These are phyloP conservation scores for Plasmodium knowlesi DNA, from an alignment of 169 alveolate species.

Conservation along the genomic window DNA sequence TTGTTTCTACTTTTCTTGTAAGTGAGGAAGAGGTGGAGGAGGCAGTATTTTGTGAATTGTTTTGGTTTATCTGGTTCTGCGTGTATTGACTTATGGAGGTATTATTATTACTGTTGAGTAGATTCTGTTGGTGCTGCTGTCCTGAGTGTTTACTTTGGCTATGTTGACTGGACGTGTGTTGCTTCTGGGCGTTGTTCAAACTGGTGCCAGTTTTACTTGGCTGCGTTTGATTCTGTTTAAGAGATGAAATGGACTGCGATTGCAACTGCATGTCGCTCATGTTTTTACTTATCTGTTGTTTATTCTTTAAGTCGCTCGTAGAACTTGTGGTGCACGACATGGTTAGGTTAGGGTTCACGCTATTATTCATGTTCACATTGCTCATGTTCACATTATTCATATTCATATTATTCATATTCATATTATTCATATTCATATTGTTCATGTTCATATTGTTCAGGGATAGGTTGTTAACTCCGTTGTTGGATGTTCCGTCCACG, in stretches of 20 bases:
- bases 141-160: constrained; percentile 26
- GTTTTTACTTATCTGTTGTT: constrained; percentile 49
- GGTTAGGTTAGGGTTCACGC: constrained; percentile 16
- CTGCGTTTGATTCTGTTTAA: constrained; percentile 16
- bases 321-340: constrained; percentile 18
- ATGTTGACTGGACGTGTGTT: constrained; percentile 12
- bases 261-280: constrained; percentile 57
- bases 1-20: constrained; percentile 60
- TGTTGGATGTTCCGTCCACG: constrained; percentile 26
- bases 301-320: constrained; percentile 48
- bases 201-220: constrained; percentile 25
- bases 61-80: constrained; percentile 40
- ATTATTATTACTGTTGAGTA: constrained; percentile 3
- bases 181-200: not conserved
- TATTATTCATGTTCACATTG: not conserved
- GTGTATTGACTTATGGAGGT: constrained; percentile 50
- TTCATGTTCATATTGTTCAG: constrained; percentile 7
- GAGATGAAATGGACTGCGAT: not conserved
- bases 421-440: no score
- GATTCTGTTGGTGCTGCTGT: constrained; percentile 60
- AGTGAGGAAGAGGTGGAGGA: constrained; percentile 70
- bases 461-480: constrained; percentile 38
- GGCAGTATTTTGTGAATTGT: constrained; percentile 54
- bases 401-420: not conserved
- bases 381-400: constrained; percentile 3